These are phyloP conservation scores for Emergomyces orientalis DNA, from an alignment of 2,329 filamentous ascomycete species.

Conservation along the genomic window DNA sequence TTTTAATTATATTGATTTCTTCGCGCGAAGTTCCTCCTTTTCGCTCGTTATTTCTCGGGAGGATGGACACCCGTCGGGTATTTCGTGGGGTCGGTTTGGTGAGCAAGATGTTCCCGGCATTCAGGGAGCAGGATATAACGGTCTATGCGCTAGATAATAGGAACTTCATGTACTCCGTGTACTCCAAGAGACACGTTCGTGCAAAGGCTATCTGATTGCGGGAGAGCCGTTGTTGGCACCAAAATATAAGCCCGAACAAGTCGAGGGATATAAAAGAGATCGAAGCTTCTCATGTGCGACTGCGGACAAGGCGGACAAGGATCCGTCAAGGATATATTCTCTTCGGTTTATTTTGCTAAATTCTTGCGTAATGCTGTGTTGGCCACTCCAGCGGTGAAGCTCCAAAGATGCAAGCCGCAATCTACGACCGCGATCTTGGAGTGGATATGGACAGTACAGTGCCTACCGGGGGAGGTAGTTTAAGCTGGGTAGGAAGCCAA, in stretches of 20 bases:
- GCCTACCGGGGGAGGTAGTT: too few species aligned
- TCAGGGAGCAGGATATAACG: not conserved
- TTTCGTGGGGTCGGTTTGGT: not conserved
- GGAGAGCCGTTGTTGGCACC: not conserved
- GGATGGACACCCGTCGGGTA: not conserved
- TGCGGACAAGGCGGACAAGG: not conserved
- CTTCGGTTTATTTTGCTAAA: not conserved
- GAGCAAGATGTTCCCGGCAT: not conserved
- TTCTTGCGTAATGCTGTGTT: not conserved
- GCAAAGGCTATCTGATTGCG: not conserved
- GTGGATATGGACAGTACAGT: not conserved
- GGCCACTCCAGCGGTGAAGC: not conserved
- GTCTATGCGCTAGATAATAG: not conserved
- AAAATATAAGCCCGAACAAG: not conserved
- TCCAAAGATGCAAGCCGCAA: not conserved
- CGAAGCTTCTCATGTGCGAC: not conserved
- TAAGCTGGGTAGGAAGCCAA: not conserved
- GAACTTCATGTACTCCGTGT: not conserved
- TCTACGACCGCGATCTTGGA: not conserved
- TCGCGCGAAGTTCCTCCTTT: not conserved
- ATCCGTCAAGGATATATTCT: not conserved
- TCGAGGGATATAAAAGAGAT: not conserved
- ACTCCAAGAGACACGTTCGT: not conserved
- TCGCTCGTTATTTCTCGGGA: not conserved
- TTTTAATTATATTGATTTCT: not conserved